phyloP scores from a whole-genome alignment of 2,329 filamentous ascomycete species.

The Xylariaceae sp. region DNA sequence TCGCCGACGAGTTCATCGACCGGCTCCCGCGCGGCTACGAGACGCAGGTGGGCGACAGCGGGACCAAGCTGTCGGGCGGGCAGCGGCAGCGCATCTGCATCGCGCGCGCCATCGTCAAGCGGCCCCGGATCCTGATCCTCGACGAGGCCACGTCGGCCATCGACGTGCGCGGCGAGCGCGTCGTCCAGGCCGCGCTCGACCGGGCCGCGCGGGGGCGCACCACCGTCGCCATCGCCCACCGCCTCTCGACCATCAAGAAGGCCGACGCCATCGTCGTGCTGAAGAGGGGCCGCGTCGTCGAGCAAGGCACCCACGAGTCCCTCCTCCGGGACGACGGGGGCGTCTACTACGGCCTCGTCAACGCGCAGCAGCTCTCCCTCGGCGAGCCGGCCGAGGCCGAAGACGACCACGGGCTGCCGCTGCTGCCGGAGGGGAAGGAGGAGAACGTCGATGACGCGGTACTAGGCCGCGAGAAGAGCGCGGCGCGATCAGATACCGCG shows the following conservation, averaged over 20 bases:
- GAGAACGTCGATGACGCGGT: slow-evolving; percentile 33
- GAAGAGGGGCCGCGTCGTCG: slow-evolving; percentile 60
- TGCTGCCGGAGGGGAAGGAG: slow-evolving; percentile 23
- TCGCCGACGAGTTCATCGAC: slow-evolving; percentile 62
- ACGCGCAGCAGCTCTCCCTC: slow-evolving; percentile 52
- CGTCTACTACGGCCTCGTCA: slow-evolving; percentile 61
- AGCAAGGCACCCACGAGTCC: slow-evolving; percentile 68
- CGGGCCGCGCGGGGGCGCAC: slow-evolving; percentile 55
- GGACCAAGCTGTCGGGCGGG: slow-evolving; percentile 73
- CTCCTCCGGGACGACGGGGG: slow-evolving; percentile 54
- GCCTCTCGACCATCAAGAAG: slow-evolving; percentile 66
- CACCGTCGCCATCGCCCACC: slow-evolving; percentile 67
- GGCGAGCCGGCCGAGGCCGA: slow-evolving; percentile 36
- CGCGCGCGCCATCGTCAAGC: slow-evolving; percentile 64
- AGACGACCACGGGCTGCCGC: slow-evolving; percentile 26
- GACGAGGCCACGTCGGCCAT: slow-evolving; percentile 71
- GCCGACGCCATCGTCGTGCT: slow-evolving; percentile 75
- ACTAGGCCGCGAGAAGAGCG: slow-evolving; percentile 39
- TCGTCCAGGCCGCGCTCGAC: slow-evolving; percentile 59
- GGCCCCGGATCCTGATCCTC: slow-evolving; percentile 64
- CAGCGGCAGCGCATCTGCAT: slow-evolving; percentile 80
- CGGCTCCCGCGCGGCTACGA: slow-evolving; percentile 60
- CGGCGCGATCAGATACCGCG: slow-evolving; percentile 28
- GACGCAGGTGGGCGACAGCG: slow-evolving; percentile 68
- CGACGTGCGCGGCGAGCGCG: slow-evolving; percentile 44